These are phyloP conservation scores for Thuidium tamariscinum DNA, from an alignment of 225 moss, liverwort and hornwort species.

Conservation along the genomic window DNA sequence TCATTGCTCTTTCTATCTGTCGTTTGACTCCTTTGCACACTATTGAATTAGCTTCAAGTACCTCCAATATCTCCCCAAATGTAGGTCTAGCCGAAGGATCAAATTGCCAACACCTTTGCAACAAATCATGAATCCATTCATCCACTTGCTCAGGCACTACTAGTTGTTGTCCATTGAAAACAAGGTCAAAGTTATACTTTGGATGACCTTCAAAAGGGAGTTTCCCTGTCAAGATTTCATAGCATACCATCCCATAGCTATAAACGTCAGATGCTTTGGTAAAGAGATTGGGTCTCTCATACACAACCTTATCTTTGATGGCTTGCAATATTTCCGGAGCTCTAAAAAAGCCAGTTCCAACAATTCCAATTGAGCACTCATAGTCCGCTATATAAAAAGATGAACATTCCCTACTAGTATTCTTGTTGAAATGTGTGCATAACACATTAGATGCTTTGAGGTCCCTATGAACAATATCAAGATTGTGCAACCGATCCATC, in stretches of 20 bases:
- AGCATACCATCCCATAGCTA: background rate
- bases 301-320: background rate
- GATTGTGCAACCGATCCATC: background rate
- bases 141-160: background rate
- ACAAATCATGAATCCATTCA: background rate
- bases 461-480: background rate
- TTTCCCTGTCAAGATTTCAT: background rate
- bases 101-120: background rate
- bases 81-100: fast-evolving
- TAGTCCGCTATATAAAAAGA: fast-evolving
- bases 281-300: background rate
- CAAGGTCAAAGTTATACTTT: background rate
- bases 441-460: background rate
- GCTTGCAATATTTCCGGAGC: background rate
- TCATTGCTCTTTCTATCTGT: fast-evolving
- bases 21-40: fast-evolving
- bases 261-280: background rate
- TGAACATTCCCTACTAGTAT: fast-evolving
- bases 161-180: background rate
- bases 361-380: background rate
- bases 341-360: background rate
- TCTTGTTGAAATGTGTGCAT: fast-evolving
- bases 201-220: background rate
- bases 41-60: background rate
- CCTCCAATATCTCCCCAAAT: background rate